Evolutionary conservation across 1,284 basidiomycete genomes (phyloP).

Genomic region (Melampsora americana): DNA sequence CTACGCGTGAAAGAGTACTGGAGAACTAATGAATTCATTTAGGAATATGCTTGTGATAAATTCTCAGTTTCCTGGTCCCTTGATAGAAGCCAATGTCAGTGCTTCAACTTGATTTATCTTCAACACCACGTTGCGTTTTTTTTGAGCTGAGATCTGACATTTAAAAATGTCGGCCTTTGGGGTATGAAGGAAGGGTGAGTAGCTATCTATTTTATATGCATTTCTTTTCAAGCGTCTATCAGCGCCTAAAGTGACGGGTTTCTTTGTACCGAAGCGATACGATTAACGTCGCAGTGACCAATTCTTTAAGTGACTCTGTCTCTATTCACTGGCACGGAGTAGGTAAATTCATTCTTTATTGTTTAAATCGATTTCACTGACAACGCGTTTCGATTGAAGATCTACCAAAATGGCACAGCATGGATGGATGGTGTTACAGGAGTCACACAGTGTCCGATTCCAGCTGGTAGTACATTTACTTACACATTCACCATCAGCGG

Average conservation of each 20-base stretch:
- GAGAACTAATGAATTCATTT: background rate
- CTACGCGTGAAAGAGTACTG: background rate
- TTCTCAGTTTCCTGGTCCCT: conserved; percentile 59
- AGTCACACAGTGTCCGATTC: conserved; percentile 61
- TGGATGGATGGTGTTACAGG: conserved; percentile 58
- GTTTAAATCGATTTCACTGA: background rate
- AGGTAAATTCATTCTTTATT: conserved; percentile 16
- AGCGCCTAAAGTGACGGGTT: too few species aligned
- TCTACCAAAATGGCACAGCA: conserved; percentile 35
- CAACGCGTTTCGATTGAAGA: background rate
- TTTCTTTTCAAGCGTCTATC: too few species aligned
- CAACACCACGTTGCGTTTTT: background rate
- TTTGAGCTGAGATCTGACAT: background rate
- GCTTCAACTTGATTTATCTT: background rate
- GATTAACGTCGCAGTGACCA: conserved; percentile 49
- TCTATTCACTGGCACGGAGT: conserved; percentile 53
- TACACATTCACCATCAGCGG: conserved; percentile 58
- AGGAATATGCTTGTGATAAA: conserved; percentile 56
- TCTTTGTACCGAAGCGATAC: conserved; percentile 45
- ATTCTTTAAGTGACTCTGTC: conserved; percentile 47
- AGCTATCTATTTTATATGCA: background rate
- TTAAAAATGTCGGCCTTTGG: background rate
- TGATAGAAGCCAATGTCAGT: conserved; percentile 55
- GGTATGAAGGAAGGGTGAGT: background rate
- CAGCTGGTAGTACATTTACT: conserved; percentile 57